Percentiles rank a stretch among this genome's conserved stretches.
Evolutionary conservation across 106 monocot species (phyloP).

Genomic region (Acorus gramineus): DNA sequence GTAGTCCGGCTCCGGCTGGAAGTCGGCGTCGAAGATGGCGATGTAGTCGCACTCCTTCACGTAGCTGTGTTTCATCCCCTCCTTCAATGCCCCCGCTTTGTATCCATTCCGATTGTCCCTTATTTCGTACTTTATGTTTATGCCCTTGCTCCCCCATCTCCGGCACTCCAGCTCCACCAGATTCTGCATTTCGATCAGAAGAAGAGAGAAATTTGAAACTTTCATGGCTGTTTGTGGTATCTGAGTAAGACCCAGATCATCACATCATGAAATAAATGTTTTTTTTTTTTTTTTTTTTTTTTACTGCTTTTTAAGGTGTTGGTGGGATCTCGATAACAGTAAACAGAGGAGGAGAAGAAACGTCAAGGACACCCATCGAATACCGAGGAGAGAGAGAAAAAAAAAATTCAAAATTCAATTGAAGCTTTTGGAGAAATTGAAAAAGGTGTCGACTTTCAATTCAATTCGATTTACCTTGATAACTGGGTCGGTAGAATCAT

Average conservation of each 20-base stretch:
- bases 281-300: too few species aligned
- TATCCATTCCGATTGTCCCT: conserved; percentile 8
- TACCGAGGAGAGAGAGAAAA: background rate
- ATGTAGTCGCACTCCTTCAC: conserved; percentile 5
- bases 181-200: background rate
- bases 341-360: too few species aligned
- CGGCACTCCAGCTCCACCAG: too few species aligned
- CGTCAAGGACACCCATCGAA: too few species aligned
- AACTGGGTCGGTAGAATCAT: conserved; percentile 43
- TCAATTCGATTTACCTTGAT: conserved; percentile 16
- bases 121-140: conserved; percentile 9
- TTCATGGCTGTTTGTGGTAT: background rate
- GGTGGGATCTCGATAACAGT: too few species aligned
- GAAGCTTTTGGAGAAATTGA: background rate
- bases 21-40: conserved; percentile 8
- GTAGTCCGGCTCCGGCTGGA: conserved; percentile 10
- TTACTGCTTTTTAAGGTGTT: too few species aligned
- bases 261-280: too few species aligned
- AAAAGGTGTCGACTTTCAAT: background rate
- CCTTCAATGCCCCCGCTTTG: conserved; percentile 9
- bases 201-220: background rate
- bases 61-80: conserved; percentile 2
- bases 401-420: background rate
- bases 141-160: background rate
- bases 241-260: too few species aligned